These are phyloP conservation scores for Colletotrichum higginsianum DNA, from an alignment of 2,329 filamentous ascomycete species.

Conservation along the genomic window DNA sequence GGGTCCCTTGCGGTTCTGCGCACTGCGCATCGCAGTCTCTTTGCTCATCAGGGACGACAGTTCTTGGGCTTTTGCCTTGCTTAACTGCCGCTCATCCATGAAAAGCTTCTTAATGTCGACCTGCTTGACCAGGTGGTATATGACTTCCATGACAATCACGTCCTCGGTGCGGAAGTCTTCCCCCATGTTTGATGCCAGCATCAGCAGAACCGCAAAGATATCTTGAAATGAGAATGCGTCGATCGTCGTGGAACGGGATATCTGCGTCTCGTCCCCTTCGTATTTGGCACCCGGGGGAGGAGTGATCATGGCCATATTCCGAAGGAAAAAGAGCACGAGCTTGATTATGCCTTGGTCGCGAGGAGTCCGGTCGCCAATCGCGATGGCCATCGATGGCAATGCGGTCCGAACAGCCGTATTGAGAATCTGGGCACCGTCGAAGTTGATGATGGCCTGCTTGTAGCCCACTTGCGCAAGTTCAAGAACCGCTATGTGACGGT, in stretches of 20 bases:
- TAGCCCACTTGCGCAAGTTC: constrained; percentile 91
- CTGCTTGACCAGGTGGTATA: constrained; percentile 94
- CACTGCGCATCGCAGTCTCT: constrained; percentile 85
- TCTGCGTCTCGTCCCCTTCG: constrained; percentile 90
- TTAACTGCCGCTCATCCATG: constrained; percentile 82
- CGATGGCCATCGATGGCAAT: constrained; percentile 86
- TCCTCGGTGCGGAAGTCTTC: constrained; percentile 95
- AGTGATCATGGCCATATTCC: constrained; percentile 89
- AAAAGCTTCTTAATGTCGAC: constrained; percentile 89
- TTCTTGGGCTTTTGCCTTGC: constrained; percentile 79
- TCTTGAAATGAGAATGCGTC: constrained; percentile 93
- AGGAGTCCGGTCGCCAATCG: constrained; percentile 80
- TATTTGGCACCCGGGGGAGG: constrained; percentile 80
- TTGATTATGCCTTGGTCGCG: constrained; percentile 95
- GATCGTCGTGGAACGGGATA: constrained; percentile 89
- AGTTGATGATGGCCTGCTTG: constrained; percentile 90
- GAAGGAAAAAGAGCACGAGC: constrained; percentile 87
- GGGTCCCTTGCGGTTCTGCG: constrained; percentile 83
- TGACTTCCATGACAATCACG: constrained; percentile 87
- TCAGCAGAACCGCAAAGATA: constrained; percentile 87
- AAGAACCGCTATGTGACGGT: constrained; percentile 90
- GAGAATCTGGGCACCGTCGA: constrained; percentile 82
- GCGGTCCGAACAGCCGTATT: constrained; percentile 86
- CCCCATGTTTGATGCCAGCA: constrained; percentile 91
- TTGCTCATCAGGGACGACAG: constrained; percentile 82